Percentiles rank a stretch among this genome's conserved stretches.
These are phyloP conservation scores for Plenodomus tracheiphilus DNA, from an alignment of 2,329 filamentous ascomycete species.

Conservation along the genomic window DNA sequence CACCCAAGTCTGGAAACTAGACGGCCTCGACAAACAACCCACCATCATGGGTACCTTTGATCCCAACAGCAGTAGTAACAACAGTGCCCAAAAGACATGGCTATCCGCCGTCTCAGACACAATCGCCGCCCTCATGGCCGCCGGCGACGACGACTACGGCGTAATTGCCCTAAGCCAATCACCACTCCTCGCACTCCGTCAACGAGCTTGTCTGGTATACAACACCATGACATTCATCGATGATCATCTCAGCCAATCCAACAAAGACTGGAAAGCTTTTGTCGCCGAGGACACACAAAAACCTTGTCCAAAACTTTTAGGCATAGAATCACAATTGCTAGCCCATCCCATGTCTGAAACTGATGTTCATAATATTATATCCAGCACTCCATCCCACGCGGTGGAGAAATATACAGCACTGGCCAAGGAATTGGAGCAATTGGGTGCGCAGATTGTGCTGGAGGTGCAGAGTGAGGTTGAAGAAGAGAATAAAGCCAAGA, in stretches of 20 bases:
- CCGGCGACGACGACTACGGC: conserved; percentile 72
- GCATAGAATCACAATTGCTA: conserved; percentile 17
- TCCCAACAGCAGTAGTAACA: conserved; percentile 4
- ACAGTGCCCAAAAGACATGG: no score
- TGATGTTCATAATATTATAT: neutral
- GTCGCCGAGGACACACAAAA: conserved; percentile 30
- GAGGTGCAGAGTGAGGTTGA: conserved; percentile 53
- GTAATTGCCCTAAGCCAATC: conserved; percentile 75
- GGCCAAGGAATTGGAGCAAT: conserved; percentile 26
- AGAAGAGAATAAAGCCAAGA: conserved; percentile 58
- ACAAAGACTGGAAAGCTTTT: conserved; percentile 51
- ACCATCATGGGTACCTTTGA: conserved; percentile 58
- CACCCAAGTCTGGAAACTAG: conserved; percentile 83
- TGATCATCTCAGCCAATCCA: conserved; percentile 40
- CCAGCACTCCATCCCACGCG: neutral
- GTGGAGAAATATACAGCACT: neutral
- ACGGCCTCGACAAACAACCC: conserved; percentile 77
- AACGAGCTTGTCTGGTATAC: conserved; percentile 51
- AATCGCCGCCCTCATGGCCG: conserved; percentile 69
- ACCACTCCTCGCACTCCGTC: conserved; percentile 57
- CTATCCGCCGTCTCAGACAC: conserved; percentile 64
- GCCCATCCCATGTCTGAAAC: conserved; percentile 24
- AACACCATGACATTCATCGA: conserved; percentile 49
- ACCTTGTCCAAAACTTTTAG: conserved; percentile 19
- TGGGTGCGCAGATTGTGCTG: conserved; percentile 48